phyloP scores from a whole-genome alignment of 2,329 filamentous ascomycete genomes.

The Parafenestella ontariensis region DNA sequence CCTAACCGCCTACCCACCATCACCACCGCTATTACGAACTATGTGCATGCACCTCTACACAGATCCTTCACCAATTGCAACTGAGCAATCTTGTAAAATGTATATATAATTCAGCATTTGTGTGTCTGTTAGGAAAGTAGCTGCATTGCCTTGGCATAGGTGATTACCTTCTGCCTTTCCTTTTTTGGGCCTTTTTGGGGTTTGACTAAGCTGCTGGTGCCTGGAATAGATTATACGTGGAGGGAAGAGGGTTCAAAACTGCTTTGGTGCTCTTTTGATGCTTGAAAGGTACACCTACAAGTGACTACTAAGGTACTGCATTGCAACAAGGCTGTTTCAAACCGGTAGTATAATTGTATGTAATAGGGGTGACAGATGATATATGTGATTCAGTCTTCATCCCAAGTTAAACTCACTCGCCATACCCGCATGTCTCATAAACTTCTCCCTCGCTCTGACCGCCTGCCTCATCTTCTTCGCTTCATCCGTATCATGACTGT shows the following conservation, averaged over 20 bases:
- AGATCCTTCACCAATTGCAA: too few species aligned
- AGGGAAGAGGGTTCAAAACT: neutral
- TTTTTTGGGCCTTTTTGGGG: neutral
- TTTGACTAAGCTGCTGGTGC: neutral
- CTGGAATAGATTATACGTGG: neutral
- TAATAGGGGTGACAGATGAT: too few species aligned
- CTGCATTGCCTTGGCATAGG: neutral
- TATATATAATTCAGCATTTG: neutral
- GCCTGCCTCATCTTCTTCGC: conserved; percentile 70
- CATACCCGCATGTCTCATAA: conserved; percentile 58
- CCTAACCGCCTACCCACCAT: neutral
- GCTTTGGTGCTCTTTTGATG: too few species aligned
- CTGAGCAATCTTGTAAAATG: too few species aligned
- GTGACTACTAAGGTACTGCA: too few species aligned
- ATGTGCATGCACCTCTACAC: neutral
- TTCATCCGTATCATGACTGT: conserved; percentile 61
- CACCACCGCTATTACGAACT: neutral
- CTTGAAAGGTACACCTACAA: too few species aligned
- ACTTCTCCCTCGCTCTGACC: conserved; percentile 53
- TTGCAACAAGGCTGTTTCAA: too few species aligned
- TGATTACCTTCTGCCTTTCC: too few species aligned
- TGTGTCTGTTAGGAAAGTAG: neutral
- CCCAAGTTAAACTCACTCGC: conserved; percentile 74
- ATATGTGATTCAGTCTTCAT: conserved; percentile 41
- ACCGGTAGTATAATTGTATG: too few species aligned